A percentile compares a stretch with the other conserved stretches of the same genome.
These are phyloP conservation scores for Lolium perenne DNA, from an alignment of 176 grass and related monocot genomes.

Conservation along the genomic window DNA sequence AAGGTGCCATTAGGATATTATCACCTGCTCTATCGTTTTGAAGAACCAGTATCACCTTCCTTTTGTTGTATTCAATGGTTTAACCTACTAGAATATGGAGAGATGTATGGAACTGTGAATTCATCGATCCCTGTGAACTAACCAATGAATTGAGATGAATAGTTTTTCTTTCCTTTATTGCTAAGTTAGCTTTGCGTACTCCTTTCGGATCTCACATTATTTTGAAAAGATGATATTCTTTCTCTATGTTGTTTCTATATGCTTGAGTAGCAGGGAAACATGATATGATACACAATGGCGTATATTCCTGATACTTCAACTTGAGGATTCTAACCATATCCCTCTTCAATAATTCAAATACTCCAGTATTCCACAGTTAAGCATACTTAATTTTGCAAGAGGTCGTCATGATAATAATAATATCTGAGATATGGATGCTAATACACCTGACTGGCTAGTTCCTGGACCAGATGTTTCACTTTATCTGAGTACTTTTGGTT, in stretches of 20 bases:
- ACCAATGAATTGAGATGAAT: conserved; percentile 33
- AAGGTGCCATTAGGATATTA: not conserved
- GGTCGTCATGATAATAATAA: conserved; percentile 9
- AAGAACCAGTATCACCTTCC: conserved; percentile 1
- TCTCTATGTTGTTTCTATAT: conserved; percentile 24
- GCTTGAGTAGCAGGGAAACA: conserved; percentile 30
- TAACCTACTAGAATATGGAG: not conserved
- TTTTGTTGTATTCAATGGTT: not conserved
- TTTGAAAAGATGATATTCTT: conserved; percentile 22
- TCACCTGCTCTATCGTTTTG: not conserved
- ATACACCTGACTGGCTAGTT: not conserved
- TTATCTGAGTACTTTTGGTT: conserved; percentile 22
- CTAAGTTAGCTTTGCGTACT: not conserved
- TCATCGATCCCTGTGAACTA: not conserved
- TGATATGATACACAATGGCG: not conserved
- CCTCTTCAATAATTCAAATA: conserved; percentile 19
- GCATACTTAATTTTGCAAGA: conserved; percentile 23
- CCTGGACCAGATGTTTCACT: conserved; percentile 16
- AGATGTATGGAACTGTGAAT: not conserved
- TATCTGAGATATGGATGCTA: conserved; percentile 20
- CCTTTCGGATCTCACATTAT: not conserved
- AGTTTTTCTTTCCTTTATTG: not conserved
- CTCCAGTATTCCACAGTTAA: conserved; percentile 12
- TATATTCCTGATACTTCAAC: conserved; percentile 15
- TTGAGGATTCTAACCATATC: conserved; percentile 25